Evolutionary conservation across 257 asterid genomes (phyloP).

Genomic region (Ajuga chamaepitys): DNA sequence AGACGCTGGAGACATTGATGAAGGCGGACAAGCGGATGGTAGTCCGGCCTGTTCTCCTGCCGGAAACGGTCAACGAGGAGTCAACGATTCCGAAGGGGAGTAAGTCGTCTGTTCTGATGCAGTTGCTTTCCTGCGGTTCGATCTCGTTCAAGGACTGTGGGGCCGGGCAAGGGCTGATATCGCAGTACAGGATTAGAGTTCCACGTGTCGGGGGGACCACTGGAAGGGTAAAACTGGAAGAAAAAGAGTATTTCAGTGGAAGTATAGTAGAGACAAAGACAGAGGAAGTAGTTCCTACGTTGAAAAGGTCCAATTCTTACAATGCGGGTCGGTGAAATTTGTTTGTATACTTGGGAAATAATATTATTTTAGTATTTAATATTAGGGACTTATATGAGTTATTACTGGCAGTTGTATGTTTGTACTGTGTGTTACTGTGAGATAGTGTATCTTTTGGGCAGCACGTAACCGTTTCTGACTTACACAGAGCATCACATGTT

Average conservation of each 20-base stretch:
- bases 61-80: conserved; percentile 26
- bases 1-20: conserved; percentile 63
- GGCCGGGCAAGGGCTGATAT: conserved; percentile 44
- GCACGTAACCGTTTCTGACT: conserved; percentile 10
- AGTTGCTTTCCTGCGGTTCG: conserved; percentile 71
- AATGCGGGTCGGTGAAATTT: conserved; percentile 58
- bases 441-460: conserved; percentile 8
- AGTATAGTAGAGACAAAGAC: conserved; percentile 55
- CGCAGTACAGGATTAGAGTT: conserved; percentile 49
- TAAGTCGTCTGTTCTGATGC: conserved; percentile 67
- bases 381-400: too few species aligned
- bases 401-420: neutral
- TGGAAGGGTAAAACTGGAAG: conserved; percentile 41
- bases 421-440: neutral
- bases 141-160: conserved; percentile 69
- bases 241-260: conserved; percentile 67
- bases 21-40: conserved; percentile 49
- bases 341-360: neutral
- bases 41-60: conserved; percentile 14
- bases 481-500: neutral
- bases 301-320: conserved; percentile 76
- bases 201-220: conserved; percentile 51
- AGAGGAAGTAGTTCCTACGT: conserved; percentile 40
- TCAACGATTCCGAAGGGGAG: conserved; percentile 18
- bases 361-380: neutral